Evolutionary conservation across 2,329 filamentous ascomycete species (phyloP), one percentile per base, ranked within the genome.

Genomic region (Monilinia laxa): DNA sequence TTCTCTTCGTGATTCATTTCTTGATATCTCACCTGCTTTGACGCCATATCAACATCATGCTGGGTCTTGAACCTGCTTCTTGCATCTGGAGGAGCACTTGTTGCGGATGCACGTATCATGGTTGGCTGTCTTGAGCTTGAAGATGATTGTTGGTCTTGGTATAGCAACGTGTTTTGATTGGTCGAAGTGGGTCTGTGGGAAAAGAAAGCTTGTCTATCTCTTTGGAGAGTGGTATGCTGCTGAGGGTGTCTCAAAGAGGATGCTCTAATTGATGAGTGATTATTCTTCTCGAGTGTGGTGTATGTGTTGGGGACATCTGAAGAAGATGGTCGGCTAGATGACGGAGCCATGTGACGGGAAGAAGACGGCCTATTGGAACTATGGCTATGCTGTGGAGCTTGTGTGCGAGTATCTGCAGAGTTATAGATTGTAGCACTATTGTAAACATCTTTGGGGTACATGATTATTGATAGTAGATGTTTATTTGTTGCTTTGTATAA

Each of bases 1-100:
- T 65, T 66, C 35, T 73, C 70, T 6, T 62, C 11, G 2, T 53
- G 60, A 7, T 62, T 23, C n/a, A 73, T 56, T 12, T 25, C 55
- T 1, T 62, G 31, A 12, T 70, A 67, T 10, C 51, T 45, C 2
- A 67, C 56, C 66, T 73, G 72, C 3, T 65, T 67, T 2, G 28
- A 35, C 2, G 70, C 72, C 70, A 72, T 73, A 23, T 66, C 31
- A 28, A 68, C 23, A 31, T 70, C 66, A 42, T 57, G 42, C 28
- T 59, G 35, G 28, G n/a, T 45, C 23, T 57, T 55, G 9, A 64
- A 49, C n/a, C 31, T 51, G 42, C 60, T 67, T 52, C 47, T 60
- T 5, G 16, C 40, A 18, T 56, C 23, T 23, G 51, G 20, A 28
- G 66, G 66, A 35, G 54, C 54, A 53, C 20, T 53, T 45, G 64